phyloP scores from a whole-genome alignment of 163 green algal species.

The Smithsoniella earleae region DNA sequence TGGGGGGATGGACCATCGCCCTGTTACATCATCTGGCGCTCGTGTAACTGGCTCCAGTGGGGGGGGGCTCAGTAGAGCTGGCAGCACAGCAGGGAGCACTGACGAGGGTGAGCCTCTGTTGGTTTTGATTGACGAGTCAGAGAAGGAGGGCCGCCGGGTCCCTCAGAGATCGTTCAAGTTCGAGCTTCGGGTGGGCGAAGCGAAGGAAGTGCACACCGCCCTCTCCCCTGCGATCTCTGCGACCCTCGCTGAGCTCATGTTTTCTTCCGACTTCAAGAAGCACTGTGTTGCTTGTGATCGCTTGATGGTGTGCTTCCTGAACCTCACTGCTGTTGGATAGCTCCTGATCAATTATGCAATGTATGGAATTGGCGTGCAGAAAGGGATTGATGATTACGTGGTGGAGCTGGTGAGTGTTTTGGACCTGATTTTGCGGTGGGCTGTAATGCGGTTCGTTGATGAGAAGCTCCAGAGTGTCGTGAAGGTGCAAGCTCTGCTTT shows the following conservation, averaged over 20 bases:
- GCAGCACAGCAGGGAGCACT: background rate
- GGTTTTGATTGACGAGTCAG: conserved; percentile 55
- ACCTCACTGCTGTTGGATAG: too few relatives aligned
- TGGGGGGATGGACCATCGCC: too few relatives aligned
- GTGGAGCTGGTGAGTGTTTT: conserved; percentile 47
- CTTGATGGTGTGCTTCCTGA: conserved; percentile 33
- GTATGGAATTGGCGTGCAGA: too few relatives aligned
- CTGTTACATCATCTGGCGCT: too few relatives aligned
- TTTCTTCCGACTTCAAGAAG: conserved; percentile 67
- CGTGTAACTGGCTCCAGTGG: too few relatives aligned
- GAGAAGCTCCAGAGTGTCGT: conserved; percentile 68
- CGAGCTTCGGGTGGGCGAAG: conserved; percentile 58
- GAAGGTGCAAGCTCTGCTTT: conserved; percentile 56
- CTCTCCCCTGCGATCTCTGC: conserved; percentile 47
- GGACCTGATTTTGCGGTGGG: conserved; percentile 72
- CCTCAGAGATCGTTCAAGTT: conserved; percentile 43
- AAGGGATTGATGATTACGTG: conserved; percentile 35
- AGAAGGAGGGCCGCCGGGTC: conserved; percentile 57
- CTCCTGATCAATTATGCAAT: too few relatives aligned
- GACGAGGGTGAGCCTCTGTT: conserved; percentile 43
- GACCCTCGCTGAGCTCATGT: conserved; percentile 43
- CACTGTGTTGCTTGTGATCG: conserved; percentile 63
- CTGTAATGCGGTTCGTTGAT: conserved; percentile 64
- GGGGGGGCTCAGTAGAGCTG: too few relatives aligned
- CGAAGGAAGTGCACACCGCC: conserved; percentile 52